Evolutionary conservation across 2,329 filamentous ascomycete genomes (phyloP), one percentile per base, ranked within the genome.

Genomic region (Thielaviopsis punctulata): DNA sequence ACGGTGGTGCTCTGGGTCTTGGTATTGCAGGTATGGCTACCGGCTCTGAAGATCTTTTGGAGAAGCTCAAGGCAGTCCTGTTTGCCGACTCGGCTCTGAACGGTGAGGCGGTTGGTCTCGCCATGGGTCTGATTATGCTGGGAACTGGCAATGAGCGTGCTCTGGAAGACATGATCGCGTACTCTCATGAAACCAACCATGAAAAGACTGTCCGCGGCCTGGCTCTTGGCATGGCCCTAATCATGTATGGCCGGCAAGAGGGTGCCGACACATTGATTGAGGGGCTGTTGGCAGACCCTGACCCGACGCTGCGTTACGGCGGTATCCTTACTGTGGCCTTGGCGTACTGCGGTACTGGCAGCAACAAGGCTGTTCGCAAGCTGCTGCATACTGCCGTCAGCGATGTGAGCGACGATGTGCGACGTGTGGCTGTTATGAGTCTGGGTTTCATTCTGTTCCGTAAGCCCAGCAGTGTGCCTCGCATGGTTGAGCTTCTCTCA

Each of bases 311-410:
- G 56, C 81, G 92, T 59, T 98, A 98, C 60, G 92, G 92, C 64
- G 92, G 92, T 71, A 95, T 98, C 66, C 87, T 98, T 80, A 95
- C 92, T n/a, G 86, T 98, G 54, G 92, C 92, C 49, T 74, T 98
- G 64, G 92, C 92, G 18, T 98, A 98, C 70, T 95, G 90, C 63
- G 92, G 92, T 54, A 95, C 86, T 41, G 86, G 90, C 58, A 95
- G 89, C 76, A 98, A 98, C 75, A 96, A 96, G 73, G 92, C 93
- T 22, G 92, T 98, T 49, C 84, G 93, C 52, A 94, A 92, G 68
- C 76, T 98, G 25, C 79, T 98, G 10, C 92, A 98, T 64, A 86
- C 92, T 56, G 92, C 92, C 53, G 93, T 98, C 58, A 96, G 89
- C 65, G 92, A 98, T 68, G 92, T 96, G 58, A 96, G 89, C 62